Base-by-base conservation (phyloP, 2,329 filamentous ascomycete species). In the Botryosphaeria dothidea region DNA sequence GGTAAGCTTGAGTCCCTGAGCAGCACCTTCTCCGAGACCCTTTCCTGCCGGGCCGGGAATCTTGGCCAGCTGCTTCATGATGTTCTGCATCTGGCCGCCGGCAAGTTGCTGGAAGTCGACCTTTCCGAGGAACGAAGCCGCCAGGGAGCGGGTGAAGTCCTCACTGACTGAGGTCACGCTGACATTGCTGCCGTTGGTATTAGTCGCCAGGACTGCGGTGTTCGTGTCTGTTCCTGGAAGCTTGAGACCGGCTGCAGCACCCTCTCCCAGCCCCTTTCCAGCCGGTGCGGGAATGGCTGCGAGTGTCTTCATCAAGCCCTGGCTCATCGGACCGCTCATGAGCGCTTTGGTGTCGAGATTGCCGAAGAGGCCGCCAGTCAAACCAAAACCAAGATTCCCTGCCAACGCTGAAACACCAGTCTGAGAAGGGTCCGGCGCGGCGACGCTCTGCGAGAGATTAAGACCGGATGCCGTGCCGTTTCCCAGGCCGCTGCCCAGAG, bases 381-480 rank as follows among this genome's bases (percentile, higher is more conserved):
- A 25, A 4, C 60, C 60, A 23, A 54, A 54, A 6, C 60, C 60
- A 9, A 54, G 48, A n/a, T 63, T 51, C 7, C 60, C 60, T 21
- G 46, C 48, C 31, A 63, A 23, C 4, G 31, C 60, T 8, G 48
- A 17, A 19, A 63, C 23, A 9, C 60, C 60, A 3, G 60, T 54
- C 9, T 41, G 43, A 11, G 46, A 31, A 4, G 48, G n/a, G 21
- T 63, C 60, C 9, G 60, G 60, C 4, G 8, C 23, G 21, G 60
- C 25, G 9, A 52, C 9, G 13, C 43, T 52, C 48, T 45, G 46
- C 3, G 46, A 31, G 17, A 63, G 29, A 21, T 52, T 54, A 23
- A 63, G 46, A 13, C 60, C 60, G 2, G 60, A 51, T 9, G 60
- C 60, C 1, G 48, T 63, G 25, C 60, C 60, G 25, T 63, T 63